These are phyloP conservation scores for Pseudozyma hubeiensis DNA, from an alignment of 1,284 basidiomycete genomes.

Conservation along the genomic window DNA sequence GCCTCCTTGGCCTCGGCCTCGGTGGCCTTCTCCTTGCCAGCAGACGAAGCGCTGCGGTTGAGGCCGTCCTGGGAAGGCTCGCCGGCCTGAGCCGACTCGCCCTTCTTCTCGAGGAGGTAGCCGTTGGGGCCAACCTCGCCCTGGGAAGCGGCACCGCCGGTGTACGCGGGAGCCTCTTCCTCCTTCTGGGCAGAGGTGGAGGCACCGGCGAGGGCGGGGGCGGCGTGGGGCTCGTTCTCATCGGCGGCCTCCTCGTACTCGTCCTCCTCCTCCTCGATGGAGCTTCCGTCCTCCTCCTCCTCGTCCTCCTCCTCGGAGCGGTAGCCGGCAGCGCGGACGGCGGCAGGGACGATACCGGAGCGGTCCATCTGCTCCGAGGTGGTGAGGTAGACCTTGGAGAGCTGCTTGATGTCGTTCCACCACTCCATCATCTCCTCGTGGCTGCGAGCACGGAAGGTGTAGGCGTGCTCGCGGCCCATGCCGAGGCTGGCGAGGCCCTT, in stretches of 20 bases:
- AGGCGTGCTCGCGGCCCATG: slow-evolving; percentile 75
- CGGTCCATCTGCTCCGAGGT: slow-evolving; percentile 94
- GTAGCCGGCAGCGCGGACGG: slow-evolving; percentile 89
- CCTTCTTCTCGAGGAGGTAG: slow-evolving; percentile 75
- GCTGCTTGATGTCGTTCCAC: slow-evolving; percentile 98
- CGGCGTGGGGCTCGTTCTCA: slow-evolving; percentile 47
- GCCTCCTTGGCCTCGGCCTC: slow-evolving; percentile 50
- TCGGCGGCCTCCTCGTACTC: slow-evolving; percentile 71
- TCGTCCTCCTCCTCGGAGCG: slow-evolving; percentile 73
- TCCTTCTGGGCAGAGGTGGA: slow-evolving; percentile 58
- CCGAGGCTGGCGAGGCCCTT: slow-evolving; percentile 73
- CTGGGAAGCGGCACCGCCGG: slow-evolving; percentile 44
- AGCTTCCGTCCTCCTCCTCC: slow-evolving; percentile 77
- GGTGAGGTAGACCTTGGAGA: slow-evolving; percentile 94
- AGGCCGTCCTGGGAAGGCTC: slow-evolving; percentile 59
- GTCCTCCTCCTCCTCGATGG: slow-evolving; percentile 79
- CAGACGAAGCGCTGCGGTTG: slow-evolving; percentile 45
- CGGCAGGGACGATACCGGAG: slow-evolving; percentile 90
- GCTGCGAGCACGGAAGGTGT: slow-evolving; percentile 89
- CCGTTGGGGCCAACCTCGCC: slow-evolving; percentile 74
- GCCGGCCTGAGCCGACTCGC: slow-evolving; percentile 48
- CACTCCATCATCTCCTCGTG: slow-evolving; percentile 99
- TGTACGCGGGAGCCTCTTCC: slow-evolving; percentile 69
- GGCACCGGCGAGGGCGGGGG: slow-evolving; percentile 59
- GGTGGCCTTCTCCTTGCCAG: slow-evolving; percentile 55